phyloP scores from a whole-genome alignment of 2,329 filamentous ascomycete genomes.

The Colletotrichum sp. region DNA sequence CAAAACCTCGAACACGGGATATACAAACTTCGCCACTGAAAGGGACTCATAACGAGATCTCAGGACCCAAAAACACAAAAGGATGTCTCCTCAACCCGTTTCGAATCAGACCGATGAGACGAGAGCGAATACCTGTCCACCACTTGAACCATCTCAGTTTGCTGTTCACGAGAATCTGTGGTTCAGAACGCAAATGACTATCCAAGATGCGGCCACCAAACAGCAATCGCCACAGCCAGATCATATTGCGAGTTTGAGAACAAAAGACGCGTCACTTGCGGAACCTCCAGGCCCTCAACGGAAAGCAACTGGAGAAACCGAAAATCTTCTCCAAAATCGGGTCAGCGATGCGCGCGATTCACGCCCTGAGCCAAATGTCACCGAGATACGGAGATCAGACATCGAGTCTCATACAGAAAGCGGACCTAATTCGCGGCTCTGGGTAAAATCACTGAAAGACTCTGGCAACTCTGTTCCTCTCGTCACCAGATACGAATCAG shows the following conservation, averaged over 20 bases:
- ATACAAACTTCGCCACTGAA: no score
- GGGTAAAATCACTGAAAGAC: not conserved
- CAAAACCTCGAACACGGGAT: no score
- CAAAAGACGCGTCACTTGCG: not conserved
- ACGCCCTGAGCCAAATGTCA: no score
- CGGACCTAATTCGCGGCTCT: fast-evolving
- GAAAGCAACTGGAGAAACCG: fast-evolving
- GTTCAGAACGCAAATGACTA: not conserved
- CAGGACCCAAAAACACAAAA: no score
- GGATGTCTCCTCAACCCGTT: no score
- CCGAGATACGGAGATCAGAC: no score
- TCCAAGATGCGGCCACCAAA: not conserved
- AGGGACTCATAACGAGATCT: no score
- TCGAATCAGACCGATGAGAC: no score
- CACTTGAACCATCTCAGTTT: not conserved
- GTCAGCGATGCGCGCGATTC: no score
- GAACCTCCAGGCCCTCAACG: fast-evolving
- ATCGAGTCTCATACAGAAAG: fast-evolving
- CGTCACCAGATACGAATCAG: not conserved
- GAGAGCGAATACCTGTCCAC: not conserved
- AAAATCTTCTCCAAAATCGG: fast-evolving
- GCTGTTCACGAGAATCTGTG: not conserved
- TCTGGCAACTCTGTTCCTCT: not conserved
- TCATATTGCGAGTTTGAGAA: not conserved
- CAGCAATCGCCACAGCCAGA: not conserved